Conservation (phyloP, 306 rosid genomes). For the Elaeagnus macrophylla region DNA sequence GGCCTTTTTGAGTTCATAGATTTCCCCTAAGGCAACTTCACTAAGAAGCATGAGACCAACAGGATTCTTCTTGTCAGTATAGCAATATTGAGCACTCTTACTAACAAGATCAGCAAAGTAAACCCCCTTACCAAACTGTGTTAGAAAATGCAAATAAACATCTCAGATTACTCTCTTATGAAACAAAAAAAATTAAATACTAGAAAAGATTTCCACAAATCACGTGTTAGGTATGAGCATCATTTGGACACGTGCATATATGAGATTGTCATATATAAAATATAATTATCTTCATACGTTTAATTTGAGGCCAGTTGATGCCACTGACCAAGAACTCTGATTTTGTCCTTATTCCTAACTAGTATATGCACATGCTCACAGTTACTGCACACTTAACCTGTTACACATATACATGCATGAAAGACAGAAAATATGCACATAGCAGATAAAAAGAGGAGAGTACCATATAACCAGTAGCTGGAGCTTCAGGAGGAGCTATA, state of each 20-base stretch:
- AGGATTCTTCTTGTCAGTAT: constrained; percentile 77
- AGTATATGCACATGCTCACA: too few species aligned
- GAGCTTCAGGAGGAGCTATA: constrained; percentile 99
- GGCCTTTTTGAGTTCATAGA: constrained; percentile 78
- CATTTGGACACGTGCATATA: too few species aligned
- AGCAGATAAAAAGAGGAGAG: constrained; percentile 9
- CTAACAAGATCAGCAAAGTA: constrained; percentile 93
- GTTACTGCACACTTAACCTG: too few species aligned
- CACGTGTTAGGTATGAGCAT: too few species aligned
- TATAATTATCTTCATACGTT: too few species aligned
- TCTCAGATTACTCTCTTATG: not conserved
- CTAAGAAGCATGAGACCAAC: constrained; percentile 85
- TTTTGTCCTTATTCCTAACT: too few species aligned
- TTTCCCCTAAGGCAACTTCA: constrained; percentile 87
- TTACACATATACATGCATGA: too few species aligned
- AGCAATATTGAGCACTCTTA: constrained; percentile 99
- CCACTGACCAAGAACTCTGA: too few species aligned
- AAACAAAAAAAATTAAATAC: too few species aligned
- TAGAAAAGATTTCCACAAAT: too few species aligned
- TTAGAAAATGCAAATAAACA: constrained; percentile 18
- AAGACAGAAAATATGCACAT: constrained; percentile 3
- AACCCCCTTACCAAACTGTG: constrained; percentile 91
- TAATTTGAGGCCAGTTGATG: too few species aligned
- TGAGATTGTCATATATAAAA: too few species aligned
- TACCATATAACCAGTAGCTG: constrained; percentile 97